These are phyloP conservation scores for Carex scoparia DNA, from an alignment of 176 grass and related monocot species.

Conservation along the genomic window DNA sequence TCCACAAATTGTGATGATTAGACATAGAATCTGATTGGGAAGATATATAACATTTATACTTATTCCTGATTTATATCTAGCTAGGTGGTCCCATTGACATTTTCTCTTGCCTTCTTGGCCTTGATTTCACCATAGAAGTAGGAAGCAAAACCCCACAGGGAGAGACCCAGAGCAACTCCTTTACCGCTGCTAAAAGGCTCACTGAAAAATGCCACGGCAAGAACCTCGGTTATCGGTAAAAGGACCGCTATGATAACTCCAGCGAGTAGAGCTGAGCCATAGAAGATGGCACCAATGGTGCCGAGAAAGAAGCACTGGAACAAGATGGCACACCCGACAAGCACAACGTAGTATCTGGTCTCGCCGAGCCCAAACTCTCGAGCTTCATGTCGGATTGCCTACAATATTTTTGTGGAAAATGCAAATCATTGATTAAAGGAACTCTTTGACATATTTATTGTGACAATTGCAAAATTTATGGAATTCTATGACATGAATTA, in stretches of 20 bases:
- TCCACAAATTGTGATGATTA: background rate
- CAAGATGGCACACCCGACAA: slow-evolving; percentile 29
- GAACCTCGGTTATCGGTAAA: slow-evolving; percentile 57
- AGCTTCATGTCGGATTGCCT: slow-evolving; percentile 70
- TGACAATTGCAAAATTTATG: background rate
- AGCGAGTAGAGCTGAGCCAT: slow-evolving; percentile 59
- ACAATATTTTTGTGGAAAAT: background rate
- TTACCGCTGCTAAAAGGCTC: slow-evolving; percentile 69
- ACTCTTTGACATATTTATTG: background rate
- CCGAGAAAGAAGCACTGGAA: slow-evolving; percentile 79
- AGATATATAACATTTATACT: background rate
- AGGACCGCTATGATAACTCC: slow-evolving; percentile 63
- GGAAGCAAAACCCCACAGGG: slow-evolving; percentile 74
- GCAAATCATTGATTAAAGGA: too few species aligned
- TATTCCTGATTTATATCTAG: background rate
- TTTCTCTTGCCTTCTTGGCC: slow-evolving; percentile 11
- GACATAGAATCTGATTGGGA: background rate
- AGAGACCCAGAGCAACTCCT: slow-evolving; percentile 60
- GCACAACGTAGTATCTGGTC: slow-evolving; percentile 58
- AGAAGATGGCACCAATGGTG: slow-evolving; percentile 69
- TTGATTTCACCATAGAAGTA: slow-evolving; percentile 79
- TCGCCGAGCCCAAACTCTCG: slow-evolving; percentile 46
- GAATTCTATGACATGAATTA: background rate
- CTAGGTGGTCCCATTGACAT: background rate
- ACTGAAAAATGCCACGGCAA: slow-evolving; percentile 58